Evolutionary conservation across 2,329 filamentous ascomycete genomes (phyloP), one percentile per base, ranked within the genome.

Genomic region (Eutypa lata): DNA sequence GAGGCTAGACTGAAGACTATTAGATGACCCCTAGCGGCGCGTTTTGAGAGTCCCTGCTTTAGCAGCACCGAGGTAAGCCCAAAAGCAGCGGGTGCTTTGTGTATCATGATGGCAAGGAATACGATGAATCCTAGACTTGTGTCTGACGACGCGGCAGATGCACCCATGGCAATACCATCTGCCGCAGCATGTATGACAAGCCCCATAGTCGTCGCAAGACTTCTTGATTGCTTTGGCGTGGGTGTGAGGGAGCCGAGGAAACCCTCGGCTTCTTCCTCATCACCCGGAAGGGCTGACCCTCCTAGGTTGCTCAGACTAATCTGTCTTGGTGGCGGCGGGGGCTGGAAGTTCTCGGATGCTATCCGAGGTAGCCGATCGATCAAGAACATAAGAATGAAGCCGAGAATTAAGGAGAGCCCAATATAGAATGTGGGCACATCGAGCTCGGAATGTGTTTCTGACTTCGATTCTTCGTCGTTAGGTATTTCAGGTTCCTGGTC

Each of bases 341-440:
- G 75, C 62, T 86, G 85, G 37, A 89, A 74, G 40, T 80, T 78
- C 19, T 89, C 80, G 1, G 82, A 81, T 6, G 86, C 84, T 67
- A 91, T 88, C 40, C 85, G 84, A 7, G 91, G 91, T 8, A 96
- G 73, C 49, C 90, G 86, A 71, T 99, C 93, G 65, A 99, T 88
- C 21, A 99, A 81, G 67, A 96, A 97, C 94, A 99, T 99, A 59
- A 97, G 81, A 53, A 96, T 85, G 71, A 97, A 99, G 13, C 94
- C 94, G 16, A 90, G 76, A 51, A 96, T 84, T 49, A 99, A 77
- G 2, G 92, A 90, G 50, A 97, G 79, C 5, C 94, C 94, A 53
- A 99, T 89, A 72, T 90, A 94, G 59, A 87, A 84, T 0, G 82
- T 78, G 69, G 91, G 82, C 76, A 83, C 71, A 44, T 77, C 73